These are phyloP conservation scores for Hygrocybe coccinea DNA, from an alignment of 768 basidiomycete species.

Conservation along the genomic window DNA sequence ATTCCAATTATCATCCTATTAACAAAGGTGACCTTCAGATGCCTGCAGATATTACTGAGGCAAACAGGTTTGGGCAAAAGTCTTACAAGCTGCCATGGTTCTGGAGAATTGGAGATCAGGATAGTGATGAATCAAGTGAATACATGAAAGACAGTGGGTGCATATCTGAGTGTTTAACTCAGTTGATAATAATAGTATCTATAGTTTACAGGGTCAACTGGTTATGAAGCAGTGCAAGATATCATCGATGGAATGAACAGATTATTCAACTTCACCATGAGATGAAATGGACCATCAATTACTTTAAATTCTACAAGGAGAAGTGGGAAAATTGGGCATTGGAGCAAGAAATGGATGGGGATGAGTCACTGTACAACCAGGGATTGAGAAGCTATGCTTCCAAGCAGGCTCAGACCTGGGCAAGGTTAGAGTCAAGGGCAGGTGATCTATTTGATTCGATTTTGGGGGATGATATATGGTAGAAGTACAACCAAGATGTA, in stretches of 20 bases:
- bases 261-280: conserved; percentile 12
- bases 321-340: too few relatives aligned
- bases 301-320: conserved; percentile 2
- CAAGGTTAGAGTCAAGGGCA: too few relatives aligned
- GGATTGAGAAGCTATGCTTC: background rate
- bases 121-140: background rate
- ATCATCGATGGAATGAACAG: conserved; percentile 18
- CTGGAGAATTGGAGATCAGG: background rate
- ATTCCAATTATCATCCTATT: background rate
- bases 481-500: too few relatives aligned
- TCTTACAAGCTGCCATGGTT: conserved; percentile 6
- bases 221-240: conserved; percentile 15
- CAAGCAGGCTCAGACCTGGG: background rate
- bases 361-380: background rate
- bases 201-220: conserved; percentile 13
- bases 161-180: background rate
- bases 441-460: too few relatives aligned
- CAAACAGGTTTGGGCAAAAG: conserved; percentile 5
- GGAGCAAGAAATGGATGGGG: background rate
- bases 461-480: too few relatives aligned
- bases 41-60: background rate
- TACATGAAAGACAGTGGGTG: conserved; percentile 7
- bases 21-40: conserved; percentile 1
- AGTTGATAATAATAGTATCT: background rate
- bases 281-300: conserved; percentile 18